Percentiles rank a stretch among this genome's conserved stretches.
Evolutionary conservation across 2,329 filamentous ascomycete species (phyloP).

Genomic region (Cytospora leucostoma): DNA sequence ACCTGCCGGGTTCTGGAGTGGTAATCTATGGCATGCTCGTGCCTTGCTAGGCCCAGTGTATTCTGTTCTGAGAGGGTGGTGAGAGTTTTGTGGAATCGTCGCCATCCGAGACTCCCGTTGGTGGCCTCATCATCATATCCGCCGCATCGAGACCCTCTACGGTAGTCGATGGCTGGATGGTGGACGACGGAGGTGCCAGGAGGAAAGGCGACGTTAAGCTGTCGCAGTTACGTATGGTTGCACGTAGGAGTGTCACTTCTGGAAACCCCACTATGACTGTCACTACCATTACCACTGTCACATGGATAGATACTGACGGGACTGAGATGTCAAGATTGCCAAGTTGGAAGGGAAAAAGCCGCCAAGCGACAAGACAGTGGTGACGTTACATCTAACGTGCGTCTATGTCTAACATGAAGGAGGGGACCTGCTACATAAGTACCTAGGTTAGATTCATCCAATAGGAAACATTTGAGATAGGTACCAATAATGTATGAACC

Average conservation of each 20-base stretch:
- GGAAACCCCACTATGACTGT: background rate
- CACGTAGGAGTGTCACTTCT: background rate
- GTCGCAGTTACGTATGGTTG: slow-evolving; percentile 24
- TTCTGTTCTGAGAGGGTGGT: background rate
- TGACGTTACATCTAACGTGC: slow-evolving; percentile 23
- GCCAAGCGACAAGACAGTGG: background rate
- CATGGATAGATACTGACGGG: background rate
- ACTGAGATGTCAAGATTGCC: background rate
- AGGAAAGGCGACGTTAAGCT: slow-evolving; percentile 26
- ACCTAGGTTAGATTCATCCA: background rate
- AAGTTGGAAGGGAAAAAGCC: background rate
- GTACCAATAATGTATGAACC: too few relatives aligned
- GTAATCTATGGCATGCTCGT: background rate
- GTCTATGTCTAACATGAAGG: background rate
- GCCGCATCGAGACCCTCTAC: too few relatives aligned
- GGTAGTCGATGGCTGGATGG: background rate
- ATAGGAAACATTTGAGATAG: background rate
- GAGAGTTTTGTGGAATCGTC: too few relatives aligned
- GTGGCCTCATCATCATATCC: too few relatives aligned
- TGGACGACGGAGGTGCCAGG: slow-evolving; percentile 1
- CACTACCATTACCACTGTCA: too few relatives aligned
- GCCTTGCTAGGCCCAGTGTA: background rate
- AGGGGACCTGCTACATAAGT: background rate
- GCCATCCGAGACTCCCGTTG: too few relatives aligned
- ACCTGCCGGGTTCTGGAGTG: background rate